phyloP scores from a whole-genome alignment of 2,329 filamentous ascomycete genomes.

The Exophiala alcalophila region DNA sequence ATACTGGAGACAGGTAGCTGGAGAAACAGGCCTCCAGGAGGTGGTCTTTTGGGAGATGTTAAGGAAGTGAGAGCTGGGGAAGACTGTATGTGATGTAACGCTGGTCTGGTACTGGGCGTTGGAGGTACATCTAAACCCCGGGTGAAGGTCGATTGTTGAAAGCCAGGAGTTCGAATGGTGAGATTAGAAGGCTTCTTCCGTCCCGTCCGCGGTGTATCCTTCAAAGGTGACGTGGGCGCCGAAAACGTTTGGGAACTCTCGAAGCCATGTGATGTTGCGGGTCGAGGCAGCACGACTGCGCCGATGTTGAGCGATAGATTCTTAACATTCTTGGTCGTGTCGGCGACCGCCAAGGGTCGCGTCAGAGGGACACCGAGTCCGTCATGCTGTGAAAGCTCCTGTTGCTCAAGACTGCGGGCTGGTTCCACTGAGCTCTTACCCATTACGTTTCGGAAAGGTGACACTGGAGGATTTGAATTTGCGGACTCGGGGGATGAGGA shows the following conservation, averaged over 20 bases:
- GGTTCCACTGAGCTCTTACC: slow-evolving; percentile 15
- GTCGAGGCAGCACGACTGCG: slow-evolving; percentile 43
- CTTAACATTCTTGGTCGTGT: slow-evolving; percentile 54
- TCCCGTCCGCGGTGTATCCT: slow-evolving; percentile 53
- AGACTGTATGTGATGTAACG: slow-evolving; percentile 60
- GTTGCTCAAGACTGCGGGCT: neutral
- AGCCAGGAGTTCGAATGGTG: slow-evolving; percentile 56
- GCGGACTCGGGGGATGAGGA: slow-evolving; percentile 91
- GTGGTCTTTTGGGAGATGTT: slow-evolving; percentile 50
- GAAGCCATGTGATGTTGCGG: slow-evolving; percentile 50
- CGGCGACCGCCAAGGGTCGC: slow-evolving; percentile 39
- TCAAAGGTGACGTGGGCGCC: slow-evolving; percentile 56
- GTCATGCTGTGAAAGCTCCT: too few relatives aligned
- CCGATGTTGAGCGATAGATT: slow-evolving; percentile 62
- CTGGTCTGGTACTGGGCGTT: slow-evolving; percentile 54
- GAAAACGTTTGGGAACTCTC: slow-evolving; percentile 45
- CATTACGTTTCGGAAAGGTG: slow-evolving; percentile 42
- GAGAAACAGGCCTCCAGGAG: slow-evolving; percentile 50
- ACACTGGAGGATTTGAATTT: slow-evolving; percentile 60
- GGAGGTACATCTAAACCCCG: slow-evolving; percentile 55
- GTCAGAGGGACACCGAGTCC: too few relatives aligned
- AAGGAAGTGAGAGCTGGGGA: slow-evolving; percentile 57
- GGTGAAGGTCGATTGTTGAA: slow-evolving; percentile 48
- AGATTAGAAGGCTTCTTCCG: slow-evolving; percentile 58
- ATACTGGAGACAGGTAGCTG: slow-evolving; percentile 20